phyloP scores from a whole-genome alignment of 306 rosid species.

The Rubus parviflorus region DNA sequence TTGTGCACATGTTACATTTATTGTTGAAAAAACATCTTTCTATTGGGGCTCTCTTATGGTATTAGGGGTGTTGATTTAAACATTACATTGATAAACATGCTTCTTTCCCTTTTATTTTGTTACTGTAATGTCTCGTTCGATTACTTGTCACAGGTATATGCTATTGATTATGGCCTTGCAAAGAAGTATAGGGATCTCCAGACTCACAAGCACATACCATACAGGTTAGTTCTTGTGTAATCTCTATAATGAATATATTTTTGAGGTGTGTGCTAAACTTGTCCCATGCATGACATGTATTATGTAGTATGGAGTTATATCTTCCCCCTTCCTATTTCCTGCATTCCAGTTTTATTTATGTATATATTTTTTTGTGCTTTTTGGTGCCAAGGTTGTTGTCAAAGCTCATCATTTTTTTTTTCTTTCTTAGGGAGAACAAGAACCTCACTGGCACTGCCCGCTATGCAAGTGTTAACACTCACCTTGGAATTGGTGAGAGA shows the following conservation, averaged over 20 bases:
- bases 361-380: background rate
- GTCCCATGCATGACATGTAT: background rate
- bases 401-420: slow-evolving; percentile 16
- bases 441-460: slow-evolving; percentile 99
- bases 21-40: background rate
- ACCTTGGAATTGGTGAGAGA: slow-evolving; percentile 94
- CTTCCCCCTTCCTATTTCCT: background rate
- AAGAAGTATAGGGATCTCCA: slow-evolving; percentile 97
- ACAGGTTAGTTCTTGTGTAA: slow-evolving; percentile 60
- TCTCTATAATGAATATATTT: background rate
- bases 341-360: background rate
- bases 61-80: background rate
- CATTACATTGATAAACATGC: background rate
- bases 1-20: background rate
- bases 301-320: background rate
- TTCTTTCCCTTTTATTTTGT: background rate
- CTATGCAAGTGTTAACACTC: slow-evolving; percentile 98
- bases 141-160: slow-evolving; percentile 67
- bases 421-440: slow-evolving; percentile 77
- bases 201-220: slow-evolving; percentile 95
- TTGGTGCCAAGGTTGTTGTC: background rate
- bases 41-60: background rate
- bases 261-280: background rate
- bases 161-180: slow-evolving; percentile 95
- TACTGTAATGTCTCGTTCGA: background rate